Evolutionary conservation across 2,329 filamentous ascomycete species (phyloP), one percentile per base, ranked within the genome.

Genomic region (Davidsoniella neocaledoniae): DNA sequence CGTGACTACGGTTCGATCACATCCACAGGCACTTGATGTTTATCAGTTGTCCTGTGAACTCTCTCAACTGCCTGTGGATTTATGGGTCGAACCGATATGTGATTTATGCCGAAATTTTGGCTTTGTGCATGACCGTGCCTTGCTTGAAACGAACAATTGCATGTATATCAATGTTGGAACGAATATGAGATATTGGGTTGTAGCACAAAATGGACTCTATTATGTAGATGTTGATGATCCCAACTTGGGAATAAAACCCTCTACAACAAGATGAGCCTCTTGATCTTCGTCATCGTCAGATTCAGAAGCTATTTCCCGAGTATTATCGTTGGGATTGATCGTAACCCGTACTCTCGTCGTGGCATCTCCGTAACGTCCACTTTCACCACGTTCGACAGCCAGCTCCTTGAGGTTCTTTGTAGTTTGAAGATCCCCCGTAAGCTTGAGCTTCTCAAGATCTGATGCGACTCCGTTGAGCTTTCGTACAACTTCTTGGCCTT

Each of bases 401-500:
- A 78, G 62, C 2, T 68, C 62, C 21, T 62, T 62, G 1, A 63
- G 62, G 46, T 70, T 64, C 48, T 63, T 58, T 2, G 63, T 63
- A 12, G 62, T 60, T 29, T 65, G 64, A 17, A 64, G 62, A 51
- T 69, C 62, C 38, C 69, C 66, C 38, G 69, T 64, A 5, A 76
- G 58, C 55, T 67, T 66, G 41, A 74, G 54, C 25, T 65, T 62
- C 1, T 63, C 64, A 19, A 71, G 55, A 48, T 68, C 62, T 8
- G 59, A 60, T 4, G 65, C 63, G 56, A 62, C 53, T 52, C 59
- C 44, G 23, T 66, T 62, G 6, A 59, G 58, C 4, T 70, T 69
- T 47, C 73, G 68, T 55, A 73, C 67, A 43, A 48, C 36, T 9
- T 68, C 64, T 58, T 70, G 72, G 44, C 75, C 74, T 62, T 93